These are phyloP conservation scores for Sporodiniella umbellata DNA, from an alignment of 371 early-diverging fungal genomes.

Conservation along the genomic window DNA sequence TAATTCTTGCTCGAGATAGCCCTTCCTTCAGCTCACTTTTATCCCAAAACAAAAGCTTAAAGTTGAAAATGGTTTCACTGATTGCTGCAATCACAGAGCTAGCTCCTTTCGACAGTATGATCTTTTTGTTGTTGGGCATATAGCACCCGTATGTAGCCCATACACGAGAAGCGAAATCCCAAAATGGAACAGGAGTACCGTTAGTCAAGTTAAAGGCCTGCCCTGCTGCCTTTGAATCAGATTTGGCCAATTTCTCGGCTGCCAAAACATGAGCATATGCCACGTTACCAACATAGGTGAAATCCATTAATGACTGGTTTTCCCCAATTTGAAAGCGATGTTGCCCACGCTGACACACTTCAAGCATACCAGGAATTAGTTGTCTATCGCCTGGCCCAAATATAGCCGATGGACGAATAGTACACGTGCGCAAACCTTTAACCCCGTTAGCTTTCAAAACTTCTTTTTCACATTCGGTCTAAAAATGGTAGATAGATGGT, in stretches of 20 bases:
- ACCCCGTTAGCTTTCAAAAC: slow-evolving; percentile 76
- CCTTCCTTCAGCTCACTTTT: slow-evolving; percentile 50
- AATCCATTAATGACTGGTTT: slow-evolving; percentile 85
- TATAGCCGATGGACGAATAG: slow-evolving; percentile 88
- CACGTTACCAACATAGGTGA: slow-evolving; percentile 92
- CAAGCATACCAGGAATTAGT: slow-evolving; percentile 72
- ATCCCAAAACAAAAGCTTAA: slow-evolving; percentile 46
- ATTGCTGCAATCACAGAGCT: slow-evolving; percentile 52
- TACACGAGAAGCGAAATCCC: slow-evolving; percentile 77
- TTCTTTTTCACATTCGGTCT: slow-evolving; percentile 80
- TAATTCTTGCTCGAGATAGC: slow-evolving; percentile 63
- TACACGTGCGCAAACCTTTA: slow-evolving; percentile 68
- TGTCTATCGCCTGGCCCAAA: slow-evolving; percentile 93
- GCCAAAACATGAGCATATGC: slow-evolving; percentile 90
- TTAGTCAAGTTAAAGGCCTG: slow-evolving; percentile 91
- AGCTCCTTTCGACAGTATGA: slow-evolving; percentile 42
- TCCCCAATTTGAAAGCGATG: slow-evolving; percentile 83
- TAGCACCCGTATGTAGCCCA: slow-evolving; percentile 57
- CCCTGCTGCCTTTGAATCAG: slow-evolving; percentile 45
- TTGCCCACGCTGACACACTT: slow-evolving; percentile 71
- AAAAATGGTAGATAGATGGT: no score
- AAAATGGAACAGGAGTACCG: slow-evolving; percentile 90
- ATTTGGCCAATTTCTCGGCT: slow-evolving; percentile 65
- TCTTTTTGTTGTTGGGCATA: slow-evolving; percentile 43
- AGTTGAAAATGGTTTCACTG: slow-evolving; percentile 43